Percentiles rank a stretch among this genome's conserved stretches.
These are phyloP conservation scores for Fusarium annulatum DNA, from an alignment of 2,329 filamentous ascomycete genomes.

Conservation along the genomic window DNA sequence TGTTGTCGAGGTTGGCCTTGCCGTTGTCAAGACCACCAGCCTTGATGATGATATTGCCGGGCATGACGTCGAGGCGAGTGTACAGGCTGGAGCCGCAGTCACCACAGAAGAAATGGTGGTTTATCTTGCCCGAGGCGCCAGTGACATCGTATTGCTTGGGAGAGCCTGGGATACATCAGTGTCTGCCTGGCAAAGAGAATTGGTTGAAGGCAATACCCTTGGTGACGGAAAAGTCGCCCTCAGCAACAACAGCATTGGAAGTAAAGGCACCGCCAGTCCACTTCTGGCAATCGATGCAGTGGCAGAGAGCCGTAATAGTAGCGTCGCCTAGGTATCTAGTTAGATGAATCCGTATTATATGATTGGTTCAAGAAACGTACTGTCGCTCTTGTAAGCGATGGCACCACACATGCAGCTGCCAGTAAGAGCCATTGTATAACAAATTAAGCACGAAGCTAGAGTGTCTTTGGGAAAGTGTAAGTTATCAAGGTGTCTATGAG, in stretches of 20 bases:
- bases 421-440: constrained; percentile 35
- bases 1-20: constrained; percentile 54
- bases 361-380: constrained; percentile 37
- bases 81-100: constrained; percentile 63
- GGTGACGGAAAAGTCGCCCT: constrained; percentile 59
- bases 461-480: constrained; percentile 12
- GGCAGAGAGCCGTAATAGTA: constrained; percentile 59
- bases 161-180: constrained; percentile 48
- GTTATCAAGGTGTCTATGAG: constrained; percentile 29
- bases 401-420: constrained; percentile 54
- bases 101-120: constrained; percentile 66
- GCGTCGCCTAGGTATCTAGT: constrained; percentile 51
- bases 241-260: constrained; percentile 63
- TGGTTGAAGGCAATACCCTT: constrained; percentile 51
- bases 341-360: not conserved
- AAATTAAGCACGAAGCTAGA: constrained; percentile 11
- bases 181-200: not conserved
- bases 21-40: constrained; percentile 63
- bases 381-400: constrained; percentile 49
- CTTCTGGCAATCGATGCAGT: constrained; percentile 66
- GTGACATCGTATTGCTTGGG: constrained; percentile 60
- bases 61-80: constrained; percentile 64
- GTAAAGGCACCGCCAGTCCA: constrained; percentile 66
- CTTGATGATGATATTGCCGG: constrained; percentile 61
- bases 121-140: constrained; percentile 63